Evolutionary conservation across 169 alveolate genomes (phyloP), one percentile per base, ranked within the genome.

Genomic region (Toxoplasma gondii): DNA sequence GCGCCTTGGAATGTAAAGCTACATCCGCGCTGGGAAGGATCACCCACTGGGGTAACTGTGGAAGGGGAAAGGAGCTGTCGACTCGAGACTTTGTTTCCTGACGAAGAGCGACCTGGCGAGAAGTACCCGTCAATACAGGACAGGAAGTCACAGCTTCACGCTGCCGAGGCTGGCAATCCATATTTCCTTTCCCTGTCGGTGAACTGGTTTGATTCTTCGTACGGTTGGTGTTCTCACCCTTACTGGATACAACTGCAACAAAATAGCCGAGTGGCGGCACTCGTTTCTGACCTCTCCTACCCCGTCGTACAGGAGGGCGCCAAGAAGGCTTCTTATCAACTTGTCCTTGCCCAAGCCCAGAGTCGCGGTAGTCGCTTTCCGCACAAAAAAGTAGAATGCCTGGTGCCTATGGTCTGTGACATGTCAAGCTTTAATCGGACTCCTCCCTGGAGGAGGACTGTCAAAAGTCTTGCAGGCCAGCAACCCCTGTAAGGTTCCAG

Each of bases 11-110:
- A 7, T 78, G 87, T 34, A 78, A 34, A 34, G 87, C 87, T 9
- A 39, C 87, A 34, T 78, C 87, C 9, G 87, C 87, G 45, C 87
- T 78, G 31, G 87, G 87, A 78, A 78, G 43, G 34, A 78, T 39
- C 22, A 78, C 45, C 41, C 87, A 19, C 7, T 19, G 87, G 24
- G 53, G 31, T 31, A 78, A 44, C 41, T 19, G 43, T 24, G 87
- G 87, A 39, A 34, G 34, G 27, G 78, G 78, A 64, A 29, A 24
- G 34, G 78, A 31, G 29, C 36, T 4, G 36, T 64, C 78, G 34
- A 64, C 78, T 19, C 34, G 29, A 4, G 78, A 24, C 0, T 64
- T 64, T 29, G 78, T 64, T 4, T 29, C 78, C 29, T 29, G 34
- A 17, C 27, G 78, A 64, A 64, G 78, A 19, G n/a, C 34, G 27